Evolutionary conservation across 352 stramenopile genomes (phyloP).

Genomic region (Globisporangium splendens): DNA sequence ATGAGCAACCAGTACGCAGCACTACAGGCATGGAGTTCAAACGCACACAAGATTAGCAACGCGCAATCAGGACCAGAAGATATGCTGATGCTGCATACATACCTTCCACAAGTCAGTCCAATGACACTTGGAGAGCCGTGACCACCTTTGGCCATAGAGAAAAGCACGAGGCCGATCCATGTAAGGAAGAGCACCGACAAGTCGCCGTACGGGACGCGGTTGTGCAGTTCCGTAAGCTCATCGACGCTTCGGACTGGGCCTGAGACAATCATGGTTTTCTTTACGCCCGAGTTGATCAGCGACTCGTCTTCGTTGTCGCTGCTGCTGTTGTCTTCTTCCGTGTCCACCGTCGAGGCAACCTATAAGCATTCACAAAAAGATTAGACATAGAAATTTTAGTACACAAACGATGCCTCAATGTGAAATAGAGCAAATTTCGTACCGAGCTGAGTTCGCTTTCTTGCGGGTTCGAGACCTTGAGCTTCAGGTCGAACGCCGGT

Average conservation of each 20-base stretch:
- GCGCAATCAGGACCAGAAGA: neutral
- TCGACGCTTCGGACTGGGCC: conserved; percentile 31
- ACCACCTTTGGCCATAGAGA: conserved; percentile 76
- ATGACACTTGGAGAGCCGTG: conserved; percentile 74
- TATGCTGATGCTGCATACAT: neutral
- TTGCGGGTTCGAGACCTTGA: conserved; percentile 39
- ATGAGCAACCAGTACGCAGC: conserved; percentile 67
- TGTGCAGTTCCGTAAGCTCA: conserved; percentile 50
- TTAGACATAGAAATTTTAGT: too few species aligned
- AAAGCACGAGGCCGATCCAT: conserved; percentile 73
- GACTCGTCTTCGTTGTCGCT: conserved; percentile 51
- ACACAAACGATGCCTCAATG: too few species aligned
- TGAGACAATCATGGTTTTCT: conserved; percentile 27
- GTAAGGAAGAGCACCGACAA: conserved; percentile 69
- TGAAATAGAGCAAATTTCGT: neutral
- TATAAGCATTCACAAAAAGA: neutral
- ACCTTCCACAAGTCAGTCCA: conserved; percentile 56
- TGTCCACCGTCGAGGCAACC: conserved; percentile 10
- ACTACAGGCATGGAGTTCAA: neutral
- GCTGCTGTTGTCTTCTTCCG: conserved; percentile 25
- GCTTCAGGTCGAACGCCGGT: conserved; percentile 14
- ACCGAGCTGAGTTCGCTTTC: conserved; percentile 27
- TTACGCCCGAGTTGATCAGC: conserved; percentile 41
- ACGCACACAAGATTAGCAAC: conserved; percentile 9
- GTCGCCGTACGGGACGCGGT: conserved; percentile 53